These are phyloP conservation scores for Pseudopyricularia cyperi DNA, from an alignment of 2,329 filamentous ascomycete species.

Conservation along the genomic window DNA sequence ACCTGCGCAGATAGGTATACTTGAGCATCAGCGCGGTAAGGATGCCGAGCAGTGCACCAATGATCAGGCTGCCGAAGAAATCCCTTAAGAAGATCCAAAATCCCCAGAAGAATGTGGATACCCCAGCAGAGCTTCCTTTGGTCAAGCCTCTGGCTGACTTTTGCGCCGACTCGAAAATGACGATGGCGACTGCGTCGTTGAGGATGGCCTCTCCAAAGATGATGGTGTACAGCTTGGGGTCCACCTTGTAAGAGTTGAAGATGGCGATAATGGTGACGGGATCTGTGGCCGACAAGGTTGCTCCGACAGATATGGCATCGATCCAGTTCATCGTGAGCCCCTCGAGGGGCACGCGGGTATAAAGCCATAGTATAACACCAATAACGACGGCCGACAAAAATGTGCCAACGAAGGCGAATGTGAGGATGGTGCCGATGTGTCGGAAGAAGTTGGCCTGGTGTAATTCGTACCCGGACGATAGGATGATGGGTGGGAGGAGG, in stretches of 20 bases:
- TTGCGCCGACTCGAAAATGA: slow-evolving; percentile 95
- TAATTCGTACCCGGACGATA: slow-evolving; percentile 91
- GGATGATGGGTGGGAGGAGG: slow-evolving; percentile 92
- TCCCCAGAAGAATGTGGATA: slow-evolving; percentile 78
- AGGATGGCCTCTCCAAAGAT: slow-evolving; percentile 98
- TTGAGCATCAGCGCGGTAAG: slow-evolving; percentile 80
- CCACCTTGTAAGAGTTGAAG: slow-evolving; percentile 98
- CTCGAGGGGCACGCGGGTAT: slow-evolving; percentile 76
- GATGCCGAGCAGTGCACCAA: slow-evolving; percentile 80
- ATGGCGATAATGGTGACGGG: slow-evolving; percentile 97
- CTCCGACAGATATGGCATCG: slow-evolving; percentile 91
- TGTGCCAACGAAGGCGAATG: slow-evolving; percentile 93
- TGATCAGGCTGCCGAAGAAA: slow-evolving; percentile 87
- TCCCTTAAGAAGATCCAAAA: slow-evolving; percentile 89
- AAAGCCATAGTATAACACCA: slow-evolving; percentile 76
- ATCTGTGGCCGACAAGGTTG: slow-evolving; percentile 91
- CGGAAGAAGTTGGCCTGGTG: slow-evolving; percentile 99
- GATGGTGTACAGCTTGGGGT: slow-evolving; percentile 95
- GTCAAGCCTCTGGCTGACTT: slow-evolving; percentile 65
- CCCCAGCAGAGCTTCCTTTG: slow-evolving; percentile 50
- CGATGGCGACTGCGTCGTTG: slow-evolving; percentile 96
- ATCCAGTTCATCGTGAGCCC: slow-evolving; percentile 80
- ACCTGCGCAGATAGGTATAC: slow-evolving; percentile 83
- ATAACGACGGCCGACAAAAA: slow-evolving; percentile 96
- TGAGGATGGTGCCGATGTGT: slow-evolving; percentile 93